These are phyloP conservation scores for Cicer bijugum DNA, from an alignment of 306 rosid species.

Conservation along the genomic window DNA sequence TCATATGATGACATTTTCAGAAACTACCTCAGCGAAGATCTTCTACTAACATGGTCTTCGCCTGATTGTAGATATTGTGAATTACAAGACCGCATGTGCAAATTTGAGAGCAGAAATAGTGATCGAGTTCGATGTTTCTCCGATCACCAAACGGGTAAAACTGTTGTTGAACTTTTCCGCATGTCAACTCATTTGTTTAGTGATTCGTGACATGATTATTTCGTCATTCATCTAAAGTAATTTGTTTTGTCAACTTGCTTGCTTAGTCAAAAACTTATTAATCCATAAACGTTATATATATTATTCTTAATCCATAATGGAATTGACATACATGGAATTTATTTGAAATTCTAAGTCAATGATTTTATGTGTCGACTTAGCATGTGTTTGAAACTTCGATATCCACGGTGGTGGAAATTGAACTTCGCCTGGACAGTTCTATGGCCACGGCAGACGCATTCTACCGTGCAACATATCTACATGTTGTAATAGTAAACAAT, in stretches of 20 bases:
- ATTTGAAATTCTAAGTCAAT: conserved; percentile 28
- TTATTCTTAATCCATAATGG: background rate
- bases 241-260: conserved; percentile 19
- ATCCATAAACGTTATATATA: background rate
- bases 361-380: background rate
- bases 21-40: conserved; percentile 47
- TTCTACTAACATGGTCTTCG: conserved; percentile 55
- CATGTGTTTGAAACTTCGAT: no score
- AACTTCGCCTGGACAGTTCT: no score
- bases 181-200: conserved; percentile 20
- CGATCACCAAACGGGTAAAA: conserved; percentile 53
- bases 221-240: background rate
- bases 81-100: conserved; percentile 52
- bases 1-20: conserved; percentile 39
- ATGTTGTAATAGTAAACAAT: background rate
- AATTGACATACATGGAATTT: background rate
- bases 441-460: no score
- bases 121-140: conserved; percentile 52
- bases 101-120: conserved; percentile 52
- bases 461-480: background rate
- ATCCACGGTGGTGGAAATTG: no score
- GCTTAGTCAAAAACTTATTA: conserved; percentile 3
- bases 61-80: conserved; percentile 70
- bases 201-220: background rate
- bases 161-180: background rate